A percentile compares a stretch with the other conserved stretches of the same genome.
These are phyloP conservation scores for Gossypium anomalum DNA, from an alignment of 345 rosid species.

Conservation along the genomic window DNA sequence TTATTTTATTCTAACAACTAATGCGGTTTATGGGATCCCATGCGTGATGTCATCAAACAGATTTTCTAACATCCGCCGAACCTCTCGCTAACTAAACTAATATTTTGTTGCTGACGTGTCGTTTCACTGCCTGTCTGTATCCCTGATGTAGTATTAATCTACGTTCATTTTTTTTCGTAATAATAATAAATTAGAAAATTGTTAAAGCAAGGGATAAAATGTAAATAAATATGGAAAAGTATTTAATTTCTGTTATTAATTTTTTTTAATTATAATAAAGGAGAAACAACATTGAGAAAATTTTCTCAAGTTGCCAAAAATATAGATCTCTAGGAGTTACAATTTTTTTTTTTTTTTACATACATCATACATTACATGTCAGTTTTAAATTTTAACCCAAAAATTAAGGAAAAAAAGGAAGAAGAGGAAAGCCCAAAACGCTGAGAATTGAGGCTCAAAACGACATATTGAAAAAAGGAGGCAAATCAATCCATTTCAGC, in stretches of 20 bases:
- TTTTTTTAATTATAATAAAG: not conserved
- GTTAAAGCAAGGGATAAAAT: no score
- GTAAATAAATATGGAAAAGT: not conserved
- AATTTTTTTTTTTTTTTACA: not conserved
- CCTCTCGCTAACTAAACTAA: not conserved
- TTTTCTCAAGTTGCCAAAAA: constrained; percentile 10
- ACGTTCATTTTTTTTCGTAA: no score
- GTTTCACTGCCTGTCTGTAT: not conserved
- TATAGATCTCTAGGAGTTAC: not conserved
- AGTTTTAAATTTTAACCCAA: not conserved
- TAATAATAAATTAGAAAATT: no score
- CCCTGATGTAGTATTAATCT: not conserved
- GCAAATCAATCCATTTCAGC: constrained; percentile 49
- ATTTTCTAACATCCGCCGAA: constrained; percentile 3
- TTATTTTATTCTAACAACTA: not conserved
- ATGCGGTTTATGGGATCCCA: not conserved
- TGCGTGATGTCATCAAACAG: not conserved
- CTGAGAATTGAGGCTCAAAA: constrained; percentile 16
- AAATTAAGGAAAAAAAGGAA: not conserved
- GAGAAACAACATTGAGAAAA: constrained; percentile 9
- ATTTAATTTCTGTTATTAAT: not conserved
- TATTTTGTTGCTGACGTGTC: not conserved
- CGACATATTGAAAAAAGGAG: constrained; percentile 12
- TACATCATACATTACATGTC: constrained; percentile 7
- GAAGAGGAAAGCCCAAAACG: constrained; percentile 3